Evolutionary conservation across 2,329 filamentous ascomycete species (phyloP).

Genomic region (Blastomyces gilchristii): DNA sequence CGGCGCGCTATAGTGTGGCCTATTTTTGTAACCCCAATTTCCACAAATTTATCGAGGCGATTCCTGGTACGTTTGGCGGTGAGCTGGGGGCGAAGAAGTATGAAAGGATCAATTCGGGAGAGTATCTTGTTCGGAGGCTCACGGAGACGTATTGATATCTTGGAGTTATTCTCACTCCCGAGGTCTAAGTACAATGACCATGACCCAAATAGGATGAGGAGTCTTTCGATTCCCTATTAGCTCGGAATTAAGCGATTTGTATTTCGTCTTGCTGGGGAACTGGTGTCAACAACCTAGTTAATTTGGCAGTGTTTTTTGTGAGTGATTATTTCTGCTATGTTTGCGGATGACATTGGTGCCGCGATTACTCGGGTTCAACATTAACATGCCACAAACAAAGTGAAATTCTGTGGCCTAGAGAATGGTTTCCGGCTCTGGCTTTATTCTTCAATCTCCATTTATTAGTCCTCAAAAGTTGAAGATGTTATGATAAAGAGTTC

Average conservation of each 20-base stretch:
- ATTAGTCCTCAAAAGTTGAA: too few relatives aligned
- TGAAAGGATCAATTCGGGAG: slow-evolving; percentile 61
- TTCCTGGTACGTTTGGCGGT: slow-evolving; percentile 62
- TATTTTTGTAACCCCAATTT: slow-evolving; percentile 89
- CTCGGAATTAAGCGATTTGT: background rate
- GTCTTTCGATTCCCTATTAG: background rate
- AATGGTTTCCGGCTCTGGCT: too few relatives aligned
- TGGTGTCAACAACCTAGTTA: background rate
- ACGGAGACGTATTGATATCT: slow-evolving; percentile 57
- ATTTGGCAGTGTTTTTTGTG: background rate
- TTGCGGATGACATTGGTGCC: background rate
- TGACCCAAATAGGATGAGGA: too few relatives aligned
- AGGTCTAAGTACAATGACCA: too few relatives aligned
- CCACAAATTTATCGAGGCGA: slow-evolving; percentile 62
- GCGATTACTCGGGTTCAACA: background rate
- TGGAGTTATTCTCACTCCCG: background rate
- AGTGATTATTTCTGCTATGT: background rate
- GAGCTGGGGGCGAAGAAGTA: slow-evolving; percentile 66
- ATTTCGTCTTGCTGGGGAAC: background rate
- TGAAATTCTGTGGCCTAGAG: background rate
- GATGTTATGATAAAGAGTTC: too few relatives aligned
- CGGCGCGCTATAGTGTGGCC: slow-evolving; percentile 74
- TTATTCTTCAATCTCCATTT: too few relatives aligned
- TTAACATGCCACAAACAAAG: background rate
- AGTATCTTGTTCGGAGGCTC: slow-evolving; percentile 71